Conservation (phyloP, 2,329 filamentous ascomycete species). For the Paracorniculantispora psalliotae region DNA sequence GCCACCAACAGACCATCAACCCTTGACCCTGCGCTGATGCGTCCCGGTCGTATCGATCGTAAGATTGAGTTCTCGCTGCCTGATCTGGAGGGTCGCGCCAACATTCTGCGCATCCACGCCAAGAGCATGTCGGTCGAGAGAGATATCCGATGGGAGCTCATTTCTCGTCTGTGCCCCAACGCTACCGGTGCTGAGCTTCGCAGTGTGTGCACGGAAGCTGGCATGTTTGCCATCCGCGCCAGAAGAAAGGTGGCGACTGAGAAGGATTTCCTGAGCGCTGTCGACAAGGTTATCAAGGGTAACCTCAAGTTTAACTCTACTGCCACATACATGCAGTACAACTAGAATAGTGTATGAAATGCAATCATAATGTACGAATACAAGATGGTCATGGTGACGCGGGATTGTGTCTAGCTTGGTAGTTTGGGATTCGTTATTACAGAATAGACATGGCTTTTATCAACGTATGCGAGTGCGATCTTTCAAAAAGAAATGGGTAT, state of each 20-base stretch:
- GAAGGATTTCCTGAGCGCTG: conserved; percentile 96
- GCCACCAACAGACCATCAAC: conserved; percentile 95
- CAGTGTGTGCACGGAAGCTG: conserved; percentile 95
- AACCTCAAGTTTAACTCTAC: conserved; percentile 99
- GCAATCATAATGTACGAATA: conserved; percentile 32
- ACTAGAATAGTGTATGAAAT: conserved; percentile 51
- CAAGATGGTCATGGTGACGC: conserved; percentile 18
- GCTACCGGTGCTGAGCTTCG: conserved; percentile 92
- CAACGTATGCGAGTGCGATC: neutral
- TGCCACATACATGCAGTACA: conserved; percentile 98
- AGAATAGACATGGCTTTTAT: conserved; percentile 9
- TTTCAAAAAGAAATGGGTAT: neutral
- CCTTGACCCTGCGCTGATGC: conserved; percentile 92
- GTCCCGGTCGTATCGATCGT: conserved; percentile 92
- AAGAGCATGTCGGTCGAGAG: conserved; percentile 99
- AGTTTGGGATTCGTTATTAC: neutral
- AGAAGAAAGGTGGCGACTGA: conserved; percentile 96
- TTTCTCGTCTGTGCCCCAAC: conserved; percentile 94
- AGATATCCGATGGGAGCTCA: conserved; percentile 98
- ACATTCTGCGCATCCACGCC: conserved; percentile 96
- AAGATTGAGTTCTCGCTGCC: conserved; percentile 99
- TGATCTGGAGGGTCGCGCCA: conserved; percentile 93
- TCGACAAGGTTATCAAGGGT: conserved; percentile 99
- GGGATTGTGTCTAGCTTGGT: conserved; percentile 14
- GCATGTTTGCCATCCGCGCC: conserved; percentile 95